Evolutionary conservation across 176 grass and related monocot genomes (phyloP), one percentile per base, ranked within the genome.

Genomic region (Chloris gayana): DNA sequence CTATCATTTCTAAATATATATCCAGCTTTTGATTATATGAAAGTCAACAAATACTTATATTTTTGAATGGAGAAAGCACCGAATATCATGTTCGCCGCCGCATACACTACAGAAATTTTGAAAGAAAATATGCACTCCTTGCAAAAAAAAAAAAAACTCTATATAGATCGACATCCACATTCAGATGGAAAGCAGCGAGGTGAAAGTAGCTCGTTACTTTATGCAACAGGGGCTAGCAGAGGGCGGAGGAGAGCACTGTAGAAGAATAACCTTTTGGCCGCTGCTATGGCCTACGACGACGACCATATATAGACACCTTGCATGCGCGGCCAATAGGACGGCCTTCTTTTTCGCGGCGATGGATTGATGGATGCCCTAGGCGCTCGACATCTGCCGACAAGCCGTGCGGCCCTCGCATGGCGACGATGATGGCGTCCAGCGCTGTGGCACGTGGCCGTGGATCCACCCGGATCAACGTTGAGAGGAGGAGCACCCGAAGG

Each of bases 361-460:
- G 67, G 77, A 13, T 22, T 57, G 63, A 37, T 75, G 80, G 85
- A 76, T 77, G 82, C 70, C 69, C 84, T 69, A 82, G 85, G 79
- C 75, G 49, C 27, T 26, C 70, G 85, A 94, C 88, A 94, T 75
- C 83, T 94, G 88, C 82, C 78, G 82, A 94, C 88, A 94, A 86
- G 67, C 88, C 72, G 72, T 87, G 79, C 77, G 63, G 74, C 68
- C 85, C 70, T 80, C 84, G 77, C 91, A 88, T 94, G 91, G 85
- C 65, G 82, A 31, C 49, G 82, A 83, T 85, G 42, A 88, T 82
- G 86, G 82, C 80, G 49, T 88, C 85, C 85, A 85, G 80, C 73
- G 70, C 83, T 47, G 78, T 31, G 83, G 86, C 92, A 94, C 89
- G 88, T 91, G 88, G 70, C 67, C 76, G 51, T 69, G 76, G 71